A percentile compares a stretch with the other conserved stretches of the same genome.
Evolutionary conservation across 129 eudicot genomes (phyloP).

Genomic region (Tagetes patula): DNA sequence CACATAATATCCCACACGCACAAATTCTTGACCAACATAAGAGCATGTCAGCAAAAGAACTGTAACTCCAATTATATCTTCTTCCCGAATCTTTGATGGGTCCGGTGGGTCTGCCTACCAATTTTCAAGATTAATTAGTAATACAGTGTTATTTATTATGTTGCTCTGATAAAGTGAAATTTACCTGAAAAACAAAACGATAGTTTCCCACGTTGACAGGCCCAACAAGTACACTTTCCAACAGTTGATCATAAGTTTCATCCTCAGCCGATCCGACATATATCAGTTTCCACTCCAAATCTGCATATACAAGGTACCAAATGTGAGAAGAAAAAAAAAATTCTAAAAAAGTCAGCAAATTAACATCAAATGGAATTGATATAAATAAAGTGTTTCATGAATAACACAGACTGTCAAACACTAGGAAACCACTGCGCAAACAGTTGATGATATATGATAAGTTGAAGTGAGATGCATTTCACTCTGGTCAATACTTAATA

Average conservation of each 20-base stretch:
- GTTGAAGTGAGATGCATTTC: neutral
- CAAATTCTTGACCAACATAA: slow-evolving; percentile 84
- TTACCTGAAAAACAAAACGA: slow-evolving; percentile 92
- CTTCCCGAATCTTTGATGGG: slow-evolving; percentile 83
- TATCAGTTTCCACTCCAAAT: slow-evolving; percentile 91
- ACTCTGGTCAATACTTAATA: neutral
- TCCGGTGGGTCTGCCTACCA: slow-evolving; percentile 95
- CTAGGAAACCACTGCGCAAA: neutral
- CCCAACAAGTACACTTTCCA: slow-evolving; percentile 94
- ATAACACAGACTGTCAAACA: neutral
- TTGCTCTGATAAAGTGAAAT: neutral
- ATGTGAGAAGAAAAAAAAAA: no score
- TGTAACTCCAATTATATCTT: slow-evolving; percentile 87
- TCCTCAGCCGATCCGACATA: slow-evolving; percentile 99
- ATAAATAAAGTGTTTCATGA: neutral
- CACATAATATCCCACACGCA: slow-evolving; percentile 85
- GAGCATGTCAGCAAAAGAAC: slow-evolving; percentile 84
- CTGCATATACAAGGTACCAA: slow-evolving; percentile 32
- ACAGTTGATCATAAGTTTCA: slow-evolving; percentile 86
- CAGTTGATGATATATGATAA: neutral
- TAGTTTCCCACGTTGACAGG: slow-evolving; percentile 92
- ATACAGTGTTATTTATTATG: neutral
- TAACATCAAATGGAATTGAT: no score
- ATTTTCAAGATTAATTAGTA: neutral
- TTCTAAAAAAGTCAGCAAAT: no score